phyloP scores from a whole-genome alignment of 2,329 filamentous ascomycete species.

The Monilinia fructicola region DNA sequence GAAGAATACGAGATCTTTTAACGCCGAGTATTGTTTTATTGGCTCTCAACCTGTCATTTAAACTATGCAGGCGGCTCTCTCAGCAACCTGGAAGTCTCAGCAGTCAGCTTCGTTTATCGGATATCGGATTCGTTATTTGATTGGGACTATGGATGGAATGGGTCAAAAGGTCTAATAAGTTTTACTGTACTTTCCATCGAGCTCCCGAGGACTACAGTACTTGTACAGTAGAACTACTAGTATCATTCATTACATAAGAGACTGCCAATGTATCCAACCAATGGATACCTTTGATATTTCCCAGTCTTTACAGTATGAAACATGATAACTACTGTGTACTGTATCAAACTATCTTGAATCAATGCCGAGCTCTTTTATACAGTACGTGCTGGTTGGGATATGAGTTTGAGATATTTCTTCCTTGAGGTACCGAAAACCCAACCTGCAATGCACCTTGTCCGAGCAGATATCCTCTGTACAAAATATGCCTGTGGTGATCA shows the following conservation, averaged over 20 bases:
- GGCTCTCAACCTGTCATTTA: background rate
- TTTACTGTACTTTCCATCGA: no score
- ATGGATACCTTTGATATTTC: background rate
- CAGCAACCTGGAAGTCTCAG: background rate
- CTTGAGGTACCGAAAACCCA: background rate
- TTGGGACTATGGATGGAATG: background rate
- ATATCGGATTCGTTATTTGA: background rate
- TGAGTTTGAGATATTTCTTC: background rate
- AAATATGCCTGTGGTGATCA: conserved; percentile 20
- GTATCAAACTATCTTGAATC: background rate
- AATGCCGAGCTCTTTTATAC: background rate
- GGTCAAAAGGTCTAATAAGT: background rate
- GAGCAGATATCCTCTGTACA: background rate
- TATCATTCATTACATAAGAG: background rate
- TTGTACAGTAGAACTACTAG: no score
- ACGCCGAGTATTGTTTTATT: background rate
- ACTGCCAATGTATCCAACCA: background rate
- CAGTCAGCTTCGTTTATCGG: background rate
- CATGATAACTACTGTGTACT: background rate
- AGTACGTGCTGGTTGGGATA: no score
- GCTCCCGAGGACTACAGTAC: no score
- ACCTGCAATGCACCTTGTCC: background rate
- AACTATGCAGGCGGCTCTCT: conserved; percentile 1
- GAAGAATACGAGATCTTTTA: background rate
- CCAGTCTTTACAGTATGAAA: background rate